Evolutionary conservation across 176 grass and related monocot species (phyloP).

Genomic region (Hsuehochloa calcarea): DNA sequence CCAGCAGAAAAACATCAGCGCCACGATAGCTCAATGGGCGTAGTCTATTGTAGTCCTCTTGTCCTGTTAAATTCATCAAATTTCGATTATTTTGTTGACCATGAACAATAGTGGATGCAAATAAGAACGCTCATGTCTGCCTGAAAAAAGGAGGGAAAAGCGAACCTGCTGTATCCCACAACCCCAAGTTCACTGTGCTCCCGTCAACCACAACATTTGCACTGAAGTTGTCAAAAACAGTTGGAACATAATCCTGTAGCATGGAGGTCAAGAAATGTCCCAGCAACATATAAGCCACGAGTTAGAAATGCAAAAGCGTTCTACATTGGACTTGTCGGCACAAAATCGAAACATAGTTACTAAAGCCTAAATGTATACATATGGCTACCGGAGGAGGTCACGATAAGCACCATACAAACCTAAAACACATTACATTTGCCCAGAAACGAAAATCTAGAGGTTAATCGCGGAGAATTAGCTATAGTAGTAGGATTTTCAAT

Average conservation of each 20-base stretch:
- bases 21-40: slow-evolving; percentile 72
- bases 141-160: neutral
- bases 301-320: neutral
- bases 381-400: neutral
- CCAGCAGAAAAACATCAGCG: slow-evolving; percentile 73
- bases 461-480: neutral
- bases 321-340: neutral
- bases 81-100: neutral
- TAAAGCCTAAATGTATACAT: neutral
- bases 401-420: neutral
- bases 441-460: neutral
- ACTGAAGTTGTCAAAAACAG: slow-evolving; percentile 72
- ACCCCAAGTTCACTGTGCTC: slow-evolving; percentile 68
- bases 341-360: neutral
- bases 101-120: neutral
- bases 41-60: slow-evolving; percentile 77
- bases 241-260: slow-evolving; percentile 66
- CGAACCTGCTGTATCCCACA: slow-evolving; percentile 71
- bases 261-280: slow-evolving; percentile 9
- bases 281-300: neutral
- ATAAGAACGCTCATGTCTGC: neutral
- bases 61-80: slow-evolving; percentile 47
- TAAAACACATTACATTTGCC: neutral
- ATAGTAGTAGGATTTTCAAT: neutral
- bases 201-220: slow-evolving; percentile 69